Evolutionary conservation across 208 protist species (phyloP).

Genomic region (Phytomonas sp.): DNA sequence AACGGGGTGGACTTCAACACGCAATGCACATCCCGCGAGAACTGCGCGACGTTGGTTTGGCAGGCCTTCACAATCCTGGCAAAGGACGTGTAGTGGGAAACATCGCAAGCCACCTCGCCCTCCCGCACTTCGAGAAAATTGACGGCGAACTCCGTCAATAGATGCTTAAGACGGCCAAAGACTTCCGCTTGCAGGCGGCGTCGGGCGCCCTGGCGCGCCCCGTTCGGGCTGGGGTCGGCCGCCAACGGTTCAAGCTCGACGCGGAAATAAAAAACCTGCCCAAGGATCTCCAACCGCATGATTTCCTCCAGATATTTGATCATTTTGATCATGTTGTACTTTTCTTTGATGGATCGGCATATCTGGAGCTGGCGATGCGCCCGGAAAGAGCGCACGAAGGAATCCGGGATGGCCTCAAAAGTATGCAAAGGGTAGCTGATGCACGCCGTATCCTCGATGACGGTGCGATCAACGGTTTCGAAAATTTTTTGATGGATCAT

Average conservation of each 20-base stretch:
- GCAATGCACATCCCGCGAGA: constrained; percentile 17
- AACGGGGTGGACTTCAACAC: constrained; percentile 10
- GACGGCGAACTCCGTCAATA: constrained; percentile 4
- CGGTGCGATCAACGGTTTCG: not conserved
- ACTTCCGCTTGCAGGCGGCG: not conserved
- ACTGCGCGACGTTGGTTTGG: constrained; percentile 25
- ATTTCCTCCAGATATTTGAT: constrained; percentile 21
- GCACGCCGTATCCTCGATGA: constrained; percentile 15
- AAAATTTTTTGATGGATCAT: not conserved
- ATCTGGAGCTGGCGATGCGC: constrained; percentile 35
- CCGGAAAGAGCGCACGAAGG: constrained; percentile 26
- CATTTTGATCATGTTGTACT: constrained; percentile 10
- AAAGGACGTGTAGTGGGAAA: constrained; percentile 36
- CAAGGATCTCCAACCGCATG: constrained; percentile 18
- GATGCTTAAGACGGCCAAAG: not conserved
- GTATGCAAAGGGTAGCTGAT: constrained; percentile 32
- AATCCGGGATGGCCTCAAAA: constrained; percentile 33
- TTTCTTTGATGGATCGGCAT: constrained; percentile 20
- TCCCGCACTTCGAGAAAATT: not conserved
- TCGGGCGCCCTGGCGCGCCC: not conserved
- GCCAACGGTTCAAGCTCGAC: constrained; percentile 17
- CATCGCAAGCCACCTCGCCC: constrained; percentile 31
- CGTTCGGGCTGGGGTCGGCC: not conserved
- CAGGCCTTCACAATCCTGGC: constrained; percentile 22
- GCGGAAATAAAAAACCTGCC: constrained; percentile 48